A percentile compares a stretch with the other conserved stretches of the same genome.
Conservation (phyloP, 129 eudicot species). For the Escallonia herrerae region DNA sequence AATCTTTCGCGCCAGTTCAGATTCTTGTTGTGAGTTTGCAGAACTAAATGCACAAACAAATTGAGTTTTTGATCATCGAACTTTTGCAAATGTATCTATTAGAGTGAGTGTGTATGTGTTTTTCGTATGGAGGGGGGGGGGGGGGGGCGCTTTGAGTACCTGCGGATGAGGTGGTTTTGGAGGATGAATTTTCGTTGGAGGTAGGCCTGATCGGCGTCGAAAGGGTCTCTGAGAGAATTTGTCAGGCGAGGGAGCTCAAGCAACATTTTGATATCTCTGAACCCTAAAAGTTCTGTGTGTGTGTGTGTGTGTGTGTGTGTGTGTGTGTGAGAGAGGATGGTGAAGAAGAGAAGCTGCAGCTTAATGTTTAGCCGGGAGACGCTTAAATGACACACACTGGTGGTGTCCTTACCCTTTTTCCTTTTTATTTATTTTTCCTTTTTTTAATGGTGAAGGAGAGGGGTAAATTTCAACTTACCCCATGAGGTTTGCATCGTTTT, state of each 20-base stretch:
- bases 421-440: too few relatives aligned
- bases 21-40: slow-evolving; percentile 51
- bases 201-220: slow-evolving; percentile 86
- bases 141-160: slow-evolving; percentile 36
- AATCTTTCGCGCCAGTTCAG: slow-evolving; percentile 69
- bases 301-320: too few relatives aligned
- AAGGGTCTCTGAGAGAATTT: slow-evolving; percentile 70
- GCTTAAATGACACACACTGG: too few relatives aligned
- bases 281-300: not conserved
- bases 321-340: too few relatives aligned
- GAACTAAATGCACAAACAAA: slow-evolving; percentile 29
- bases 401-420: too few relatives aligned
- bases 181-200: slow-evolving; percentile 62
- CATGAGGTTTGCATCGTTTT: too few relatives aligned
- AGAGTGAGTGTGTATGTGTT: not conserved
- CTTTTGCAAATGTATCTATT: not conserved
- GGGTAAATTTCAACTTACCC: too few relatives aligned
- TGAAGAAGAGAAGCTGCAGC: too few relatives aligned
- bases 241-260: slow-evolving; percentile 77
- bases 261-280: slow-evolving; percentile 34
- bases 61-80: slow-evolving; percentile 8
- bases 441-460: too few relatives aligned
- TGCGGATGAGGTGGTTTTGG: slow-evolving; percentile 33
- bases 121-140: too few relatives aligned
- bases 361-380: too few relatives aligned